Percentiles rank a stretch among this genome's conserved stretches.
phyloP scores from a whole-genome alignment of 78 protist genomes.

The Dictyostelium firmibasis region DNA sequence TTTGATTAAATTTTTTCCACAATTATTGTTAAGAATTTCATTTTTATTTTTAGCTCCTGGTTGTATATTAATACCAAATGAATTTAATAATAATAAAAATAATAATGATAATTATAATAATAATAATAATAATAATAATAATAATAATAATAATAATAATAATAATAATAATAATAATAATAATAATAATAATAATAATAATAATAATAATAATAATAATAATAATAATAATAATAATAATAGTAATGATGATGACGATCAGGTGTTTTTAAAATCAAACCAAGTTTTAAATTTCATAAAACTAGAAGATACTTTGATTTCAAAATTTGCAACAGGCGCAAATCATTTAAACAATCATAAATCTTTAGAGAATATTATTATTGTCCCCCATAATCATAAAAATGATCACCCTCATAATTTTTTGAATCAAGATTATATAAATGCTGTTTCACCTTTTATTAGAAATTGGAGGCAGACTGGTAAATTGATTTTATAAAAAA shows the following conservation, averaged over 20 bases:
- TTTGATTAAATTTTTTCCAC: background rate
- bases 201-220: background rate
- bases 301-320: slow-evolving; percentile 26
- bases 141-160: background rate
- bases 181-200: background rate
- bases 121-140: background rate
- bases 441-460: background rate
- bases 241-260: too few species aligned
- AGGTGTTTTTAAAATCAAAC: background rate
- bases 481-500: slow-evolving; percentile 1
- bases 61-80: background rate
- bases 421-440: background rate
- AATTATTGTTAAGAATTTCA: background rate
- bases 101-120: background rate
- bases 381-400: slow-evolving; percentile 25
- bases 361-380: background rate
- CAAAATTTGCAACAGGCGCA: background rate
- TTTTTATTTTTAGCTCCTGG: slow-evolving; percentile 46
- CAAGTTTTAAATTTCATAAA: slow-evolving; percentile 41
- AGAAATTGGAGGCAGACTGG: background rate
- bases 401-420: slow-evolving; percentile 46
- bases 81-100: background rate
- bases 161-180: background rate
- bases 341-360: background rate
- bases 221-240: background rate